phyloP scores from a whole-genome alignment of 371 early-diverging fungal species.

The Apophysomyces elegans region DNA sequence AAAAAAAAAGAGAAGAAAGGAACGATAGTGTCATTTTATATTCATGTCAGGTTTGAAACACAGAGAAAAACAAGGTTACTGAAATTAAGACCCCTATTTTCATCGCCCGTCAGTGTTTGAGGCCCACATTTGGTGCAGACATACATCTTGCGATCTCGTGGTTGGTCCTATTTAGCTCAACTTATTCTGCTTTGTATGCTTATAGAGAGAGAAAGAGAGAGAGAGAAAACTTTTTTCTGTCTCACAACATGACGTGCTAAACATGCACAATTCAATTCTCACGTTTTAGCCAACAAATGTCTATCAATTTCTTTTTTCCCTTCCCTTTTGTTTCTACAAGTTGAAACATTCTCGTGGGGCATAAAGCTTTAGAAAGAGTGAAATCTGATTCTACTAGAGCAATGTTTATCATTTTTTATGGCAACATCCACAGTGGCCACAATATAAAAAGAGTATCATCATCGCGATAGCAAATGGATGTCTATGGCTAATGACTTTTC shows the following conservation, averaged over 20 bases:
- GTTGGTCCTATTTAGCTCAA: neutral
- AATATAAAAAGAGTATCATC: neutral
- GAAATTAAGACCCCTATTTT: too few species aligned
- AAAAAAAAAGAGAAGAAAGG: neutral
- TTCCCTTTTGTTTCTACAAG: too few species aligned
- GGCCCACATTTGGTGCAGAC: neutral
- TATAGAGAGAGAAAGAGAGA: neutral
- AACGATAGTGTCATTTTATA: neutral
- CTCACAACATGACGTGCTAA: slow-evolving; percentile 8
- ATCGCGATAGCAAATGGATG: too few species aligned
- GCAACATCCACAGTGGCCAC: too few species aligned
- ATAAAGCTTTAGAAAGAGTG: too few species aligned
- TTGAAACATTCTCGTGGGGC: too few species aligned
- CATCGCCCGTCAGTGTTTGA: too few species aligned
- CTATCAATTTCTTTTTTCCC: too few species aligned
- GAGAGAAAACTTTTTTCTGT: neutral
- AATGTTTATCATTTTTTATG: too few species aligned
- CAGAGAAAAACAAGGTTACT: too few species aligned
- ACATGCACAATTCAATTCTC: neutral
- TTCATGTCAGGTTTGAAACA: too few species aligned
- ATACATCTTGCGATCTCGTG: slow-evolving; percentile 2
- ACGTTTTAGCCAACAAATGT: neutral
- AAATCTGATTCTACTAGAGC: too few species aligned
- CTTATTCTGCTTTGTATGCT: neutral
- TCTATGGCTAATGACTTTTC: neutral